These are phyloP conservation scores for Ascodesmis nigricans DNA, from an alignment of 495 filamentous ascomycete genomes.

Conservation along the genomic window DNA sequence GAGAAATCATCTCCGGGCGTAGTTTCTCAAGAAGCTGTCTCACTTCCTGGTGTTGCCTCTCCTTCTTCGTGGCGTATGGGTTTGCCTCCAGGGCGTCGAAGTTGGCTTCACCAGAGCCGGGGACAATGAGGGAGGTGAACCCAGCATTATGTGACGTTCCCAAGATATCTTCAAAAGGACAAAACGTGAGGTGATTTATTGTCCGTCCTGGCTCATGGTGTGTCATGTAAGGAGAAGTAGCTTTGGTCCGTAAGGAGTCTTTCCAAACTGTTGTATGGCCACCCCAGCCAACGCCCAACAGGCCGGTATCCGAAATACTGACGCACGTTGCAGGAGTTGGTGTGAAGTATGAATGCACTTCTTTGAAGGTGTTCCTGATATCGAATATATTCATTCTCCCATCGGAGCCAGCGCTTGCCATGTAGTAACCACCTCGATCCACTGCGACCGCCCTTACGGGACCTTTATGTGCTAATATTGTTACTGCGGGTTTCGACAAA, in stretches of 20 bases:
- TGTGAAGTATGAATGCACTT: conserved; percentile 78
- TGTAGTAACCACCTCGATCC: conserved; percentile 79
- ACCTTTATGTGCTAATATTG: conserved; percentile 79
- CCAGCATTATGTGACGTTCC: conserved; percentile 68
- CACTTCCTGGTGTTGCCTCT: conserved; percentile 85
- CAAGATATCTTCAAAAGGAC: conserved; percentile 81
- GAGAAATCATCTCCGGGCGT: conserved; percentile 87
- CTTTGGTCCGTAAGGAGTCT: conserved; percentile 65
- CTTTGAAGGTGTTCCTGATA: conserved; percentile 64
- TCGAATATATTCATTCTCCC: conserved; percentile 89
- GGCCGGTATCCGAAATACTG: conserved; percentile 64
- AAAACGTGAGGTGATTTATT: conserved; percentile 70
- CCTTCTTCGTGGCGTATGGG: conserved; percentile 87
- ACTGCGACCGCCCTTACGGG: conserved; percentile 75
- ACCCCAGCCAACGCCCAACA: conserved; percentile 82
- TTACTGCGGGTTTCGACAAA: conserved; percentile 61
- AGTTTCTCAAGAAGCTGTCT: conserved; percentile 75
- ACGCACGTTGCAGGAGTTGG: conserved; percentile 65
- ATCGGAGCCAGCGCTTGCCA: conserved; percentile 86
- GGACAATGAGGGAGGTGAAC: conserved; percentile 72
- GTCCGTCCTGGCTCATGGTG: conserved; percentile 73
- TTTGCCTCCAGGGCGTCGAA: conserved; percentile 85
- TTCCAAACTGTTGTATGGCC: conserved; percentile 77
- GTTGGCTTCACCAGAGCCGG: conserved; percentile 88
- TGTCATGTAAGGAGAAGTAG: conserved; percentile 67